These are phyloP conservation scores for Didymella pomorum DNA, from an alignment of 2,329 filamentous ascomycete species.

Conservation along the genomic window DNA sequence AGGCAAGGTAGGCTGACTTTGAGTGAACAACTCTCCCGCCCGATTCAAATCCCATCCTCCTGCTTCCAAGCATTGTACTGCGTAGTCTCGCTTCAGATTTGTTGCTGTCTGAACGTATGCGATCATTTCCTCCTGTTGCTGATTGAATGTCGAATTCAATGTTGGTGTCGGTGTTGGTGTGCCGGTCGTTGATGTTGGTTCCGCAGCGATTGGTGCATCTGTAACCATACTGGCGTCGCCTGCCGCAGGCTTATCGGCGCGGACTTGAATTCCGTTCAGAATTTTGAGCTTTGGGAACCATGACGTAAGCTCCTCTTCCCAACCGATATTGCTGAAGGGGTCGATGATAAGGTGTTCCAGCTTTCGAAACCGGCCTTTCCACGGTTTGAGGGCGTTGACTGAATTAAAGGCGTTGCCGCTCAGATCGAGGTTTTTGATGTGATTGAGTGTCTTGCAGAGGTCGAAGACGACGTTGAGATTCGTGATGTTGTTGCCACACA, in stretches of 20 bases:
- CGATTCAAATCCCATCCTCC: slow-evolving; percentile 81
- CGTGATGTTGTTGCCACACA: slow-evolving; percentile 80
- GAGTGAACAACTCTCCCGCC: slow-evolving; percentile 77
- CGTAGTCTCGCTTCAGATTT: slow-evolving; percentile 79
- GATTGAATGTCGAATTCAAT: slow-evolving; percentile 19
- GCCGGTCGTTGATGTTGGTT: slow-evolving; percentile 52
- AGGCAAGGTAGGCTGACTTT: slow-evolving; percentile 68
- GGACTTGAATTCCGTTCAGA: slow-evolving; percentile 77
- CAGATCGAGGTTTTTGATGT: slow-evolving; percentile 87
- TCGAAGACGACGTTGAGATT: slow-evolving; percentile 76
- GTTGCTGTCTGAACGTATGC: slow-evolving; percentile 77
- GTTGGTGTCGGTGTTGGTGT: slow-evolving; percentile 58
- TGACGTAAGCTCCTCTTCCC: slow-evolving; percentile 72
- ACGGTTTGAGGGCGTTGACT: slow-evolving; percentile 72
- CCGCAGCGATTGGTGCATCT: slow-evolving; percentile 46
- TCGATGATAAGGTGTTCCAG: slow-evolving; percentile 82
- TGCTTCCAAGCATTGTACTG: slow-evolving; percentile 80
- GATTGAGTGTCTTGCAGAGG: slow-evolving; percentile 80
- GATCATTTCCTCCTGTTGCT: slow-evolving; percentile 72
- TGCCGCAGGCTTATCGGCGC: slow-evolving; percentile 66
- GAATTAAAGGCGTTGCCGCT: slow-evolving; percentile 81
- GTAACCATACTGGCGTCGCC: slow-evolving; percentile 35
- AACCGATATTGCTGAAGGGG: slow-evolving; percentile 55
- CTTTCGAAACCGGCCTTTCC: slow-evolving; percentile 79
- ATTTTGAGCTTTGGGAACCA: slow-evolving; percentile 85